phyloP scores from a whole-genome alignment of 192 early-diverging fungal species.

The Dispira simplex region DNA sequence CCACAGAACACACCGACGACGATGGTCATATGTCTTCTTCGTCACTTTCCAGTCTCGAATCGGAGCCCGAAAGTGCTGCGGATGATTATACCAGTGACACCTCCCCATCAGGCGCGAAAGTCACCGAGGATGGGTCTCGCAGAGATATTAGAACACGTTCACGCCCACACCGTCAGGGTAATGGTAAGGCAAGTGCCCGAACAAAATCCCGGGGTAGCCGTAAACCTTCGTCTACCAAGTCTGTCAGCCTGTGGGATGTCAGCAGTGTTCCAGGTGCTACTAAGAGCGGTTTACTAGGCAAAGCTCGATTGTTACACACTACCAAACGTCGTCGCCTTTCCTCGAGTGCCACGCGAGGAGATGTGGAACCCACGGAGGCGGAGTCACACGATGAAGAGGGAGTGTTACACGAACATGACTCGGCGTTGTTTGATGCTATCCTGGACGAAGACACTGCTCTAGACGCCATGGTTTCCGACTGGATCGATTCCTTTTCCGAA shows the following conservation, averaged over 20 bases:
- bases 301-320: neutral
- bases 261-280: neutral
- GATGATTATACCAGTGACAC: too few relatives aligned
- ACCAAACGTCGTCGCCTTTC: neutral
- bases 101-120: too few relatives aligned
- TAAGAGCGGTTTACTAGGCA: neutral
- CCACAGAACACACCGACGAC: too few relatives aligned
- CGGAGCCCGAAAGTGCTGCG: too few relatives aligned
- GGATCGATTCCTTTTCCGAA: conserved; percentile 47
- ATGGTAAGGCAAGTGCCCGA: too few relatives aligned
- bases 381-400: neutral
- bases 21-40: too few relatives aligned
- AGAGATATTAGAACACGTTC: too few relatives aligned
- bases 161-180: too few relatives aligned
- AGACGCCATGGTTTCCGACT: conserved; percentile 45
- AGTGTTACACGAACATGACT: conserved; percentile 1
- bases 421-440: conserved; percentile 24
- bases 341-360: neutral
- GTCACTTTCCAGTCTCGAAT: too few relatives aligned
- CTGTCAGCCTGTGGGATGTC: conserved; percentile 2
- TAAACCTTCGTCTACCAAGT: neutral
- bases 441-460: conserved; percentile 34
- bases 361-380: too few relatives aligned
- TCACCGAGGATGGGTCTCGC: too few relatives aligned
- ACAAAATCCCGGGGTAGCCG: too few relatives aligned